Base-by-base conservation (phyloP, 2,329 filamentous ascomycete species). In the Mariannaea sp. region DNA sequence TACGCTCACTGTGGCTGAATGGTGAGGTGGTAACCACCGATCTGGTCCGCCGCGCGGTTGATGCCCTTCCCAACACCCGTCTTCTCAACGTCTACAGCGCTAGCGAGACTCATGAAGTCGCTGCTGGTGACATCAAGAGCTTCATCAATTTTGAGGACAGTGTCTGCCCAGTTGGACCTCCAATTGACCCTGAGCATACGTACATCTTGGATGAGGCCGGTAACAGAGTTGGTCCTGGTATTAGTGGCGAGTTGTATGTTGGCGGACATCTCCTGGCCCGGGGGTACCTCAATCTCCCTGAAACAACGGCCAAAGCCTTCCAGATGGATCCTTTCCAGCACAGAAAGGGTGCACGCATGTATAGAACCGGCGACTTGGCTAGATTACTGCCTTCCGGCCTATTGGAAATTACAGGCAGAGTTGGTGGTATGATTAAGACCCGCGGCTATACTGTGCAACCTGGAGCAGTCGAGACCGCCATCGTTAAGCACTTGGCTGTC, bases 1-100 rank as follows among this genome's bases (percentile, higher is more conserved):
- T 93, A 50, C 82, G 82, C 38, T 89, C 86, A 0, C 72, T 92
- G 24, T 92, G 89, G 89, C 77, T 93, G 24, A 92, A 93, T 61
- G 89, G 89, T 43, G 89, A 93, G 71, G 89, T 93, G 1, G 89
- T 92, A 46, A 90, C 88, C 0, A 88, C 88, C 0, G 89, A 92
- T 65, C 80, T 92, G 13, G 88, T 86, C 26, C 83, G 84, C 20
- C 82, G 88, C 33, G 86, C 84, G 2, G 76, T 88, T 47, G 81
- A 82, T 49, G 85, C 86, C 2, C 78, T 92, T 4, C 88, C 89
- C 0, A 81, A 85, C 0, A 80, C 84, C 3, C 84, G 87, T 13
- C 73, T 93, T 10, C 81, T 92, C 56, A 93, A 92, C 62, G 88
- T 88, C 63, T 93, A 93, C 73, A 91, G 88, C 65, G 88, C 89